These are phyloP conservation scores for Xylaria sp. DNA, from an alignment of 2,329 filamentous ascomycete genomes.

Conservation along the genomic window DNA sequence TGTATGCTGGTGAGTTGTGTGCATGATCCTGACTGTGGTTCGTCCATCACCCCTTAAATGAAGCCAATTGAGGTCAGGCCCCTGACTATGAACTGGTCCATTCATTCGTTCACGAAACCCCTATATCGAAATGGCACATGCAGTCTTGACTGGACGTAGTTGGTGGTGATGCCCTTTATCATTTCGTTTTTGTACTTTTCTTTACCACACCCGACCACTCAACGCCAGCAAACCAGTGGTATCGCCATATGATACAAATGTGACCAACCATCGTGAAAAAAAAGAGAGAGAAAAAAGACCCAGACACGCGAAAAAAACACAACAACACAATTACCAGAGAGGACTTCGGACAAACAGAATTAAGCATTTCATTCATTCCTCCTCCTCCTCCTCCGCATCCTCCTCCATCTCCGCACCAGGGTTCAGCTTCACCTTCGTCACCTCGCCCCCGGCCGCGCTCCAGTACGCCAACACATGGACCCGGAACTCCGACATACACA, in stretches of 20 bases:
- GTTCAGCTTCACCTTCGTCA: constrained; percentile 49
- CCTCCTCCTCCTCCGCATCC: constrained; percentile 22
- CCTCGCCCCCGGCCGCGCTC: constrained; percentile 52
- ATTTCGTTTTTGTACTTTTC: constrained; percentile 8
- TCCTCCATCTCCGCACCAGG: constrained; percentile 27
- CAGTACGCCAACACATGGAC: constrained; percentile 73
- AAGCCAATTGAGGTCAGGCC: not conserved
- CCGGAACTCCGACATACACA: constrained; percentile 85
- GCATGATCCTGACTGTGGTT: too few species aligned
- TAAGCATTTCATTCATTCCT: not conserved
- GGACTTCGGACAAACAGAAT: too few species aligned
- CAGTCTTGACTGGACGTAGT: too few species aligned
- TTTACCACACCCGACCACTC: constrained; percentile 17
- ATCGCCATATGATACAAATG: constrained; percentile 25
- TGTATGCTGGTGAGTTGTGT: too few species aligned
- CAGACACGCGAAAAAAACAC: not conserved
- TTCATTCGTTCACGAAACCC: not conserved
- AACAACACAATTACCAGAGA: not conserved
- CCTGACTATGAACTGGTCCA: not conserved
- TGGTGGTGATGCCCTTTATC: constrained; percentile 2
- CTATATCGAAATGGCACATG: not conserved
- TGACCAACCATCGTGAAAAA: constrained; percentile 6
- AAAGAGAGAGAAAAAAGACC: constrained; percentile 3
- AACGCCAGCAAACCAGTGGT: constrained; percentile 29
- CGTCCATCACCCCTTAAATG: too few species aligned